A percentile compares a stretch with the other conserved stretches of the same genome.
Evolutionary conservation across 192 early-diverging fungal species (phyloP).

Genomic region (Coemansia sp.): DNA sequence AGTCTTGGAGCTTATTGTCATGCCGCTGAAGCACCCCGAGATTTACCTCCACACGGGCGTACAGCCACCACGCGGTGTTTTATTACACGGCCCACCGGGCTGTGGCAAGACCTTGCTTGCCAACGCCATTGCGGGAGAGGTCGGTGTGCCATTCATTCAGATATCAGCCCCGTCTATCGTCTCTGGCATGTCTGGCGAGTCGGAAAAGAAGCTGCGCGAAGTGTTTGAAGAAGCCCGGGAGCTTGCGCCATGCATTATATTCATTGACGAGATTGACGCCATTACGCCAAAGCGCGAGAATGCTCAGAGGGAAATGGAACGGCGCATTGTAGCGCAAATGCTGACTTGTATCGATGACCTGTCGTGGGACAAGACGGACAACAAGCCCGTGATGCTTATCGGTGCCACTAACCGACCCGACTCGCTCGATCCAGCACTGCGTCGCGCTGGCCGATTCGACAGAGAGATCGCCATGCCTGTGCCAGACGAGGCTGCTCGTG

Average conservation of each 20-base stretch:
- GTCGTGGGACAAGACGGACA: slow-evolving; percentile 85
- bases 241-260: slow-evolving; percentile 87
- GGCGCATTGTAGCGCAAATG: slow-evolving; percentile 94
- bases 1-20: slow-evolving; percentile 87
- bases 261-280: slow-evolving; percentile 98
- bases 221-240: slow-evolving; percentile 95
- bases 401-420: slow-evolving; percentile 93
- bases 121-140: slow-evolving; percentile 95
- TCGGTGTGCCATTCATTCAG: slow-evolving; percentile 87
- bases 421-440: slow-evolving; percentile 78
- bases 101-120: slow-evolving; percentile 97
- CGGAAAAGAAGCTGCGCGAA: slow-evolving; percentile 97
- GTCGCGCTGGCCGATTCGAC: slow-evolving; percentile 87
- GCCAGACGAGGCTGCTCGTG: slow-evolving; percentile 86
- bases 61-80: slow-evolving; percentile 90
- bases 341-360: slow-evolving; percentile 95
- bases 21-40: slow-evolving; percentile 94
- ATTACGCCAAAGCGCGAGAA: slow-evolving; percentile 83
- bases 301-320: slow-evolving; percentile 93
- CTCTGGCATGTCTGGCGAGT: slow-evolving; percentile 98
- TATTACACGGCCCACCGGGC: slow-evolving; percentile 96
- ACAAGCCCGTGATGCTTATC: slow-evolving; percentile 88
- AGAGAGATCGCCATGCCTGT: slow-evolving; percentile 86
- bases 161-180: slow-evolving; percentile 95
- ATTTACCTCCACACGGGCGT: slow-evolving; percentile 91